Base-by-base conservation (phyloP, 2,329 filamentous ascomycete genomes). In the Juglanconis sp. region DNA sequence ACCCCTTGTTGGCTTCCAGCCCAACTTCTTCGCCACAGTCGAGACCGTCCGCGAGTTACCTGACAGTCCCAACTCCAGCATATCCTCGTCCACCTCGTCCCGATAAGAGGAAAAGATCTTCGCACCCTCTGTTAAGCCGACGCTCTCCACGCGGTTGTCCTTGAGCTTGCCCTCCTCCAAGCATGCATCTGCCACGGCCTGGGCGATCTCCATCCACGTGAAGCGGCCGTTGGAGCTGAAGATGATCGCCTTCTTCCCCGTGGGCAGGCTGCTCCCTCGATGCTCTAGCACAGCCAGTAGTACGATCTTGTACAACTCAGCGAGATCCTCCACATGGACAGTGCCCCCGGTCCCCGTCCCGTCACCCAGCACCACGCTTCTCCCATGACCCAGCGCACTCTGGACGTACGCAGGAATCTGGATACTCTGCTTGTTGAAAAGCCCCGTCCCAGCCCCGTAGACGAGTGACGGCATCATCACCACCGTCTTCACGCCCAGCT, bases 381-480 rank as follows among this genome's bases (percentile, higher is more conserved):
- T 42, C 15, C 59, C 55, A 5, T 52, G 13, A 1, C 32, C 30
- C 40, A 54, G 4, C 34, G 48, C 50, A 31, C 42, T 52, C 35
- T 13, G 54, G 10, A 61, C 17, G 15, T 47, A 46, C 4, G 52
- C 6, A 13, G 76, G 75, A n/a, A 80, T 70, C 63, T 81, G 75
- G 31, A 76, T 71, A n/a, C 74, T 74, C 1, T 64, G 61, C 10
- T 63, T 69, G 46, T 80, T 76, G 65, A 79, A 80, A 0, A 72
- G 65, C 1, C 79, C 79, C 1, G 69, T 72, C 7, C 79, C 78
- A 0, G 64, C 59, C 30, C 81, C 81, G 65, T 77, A 84, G 51
- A 84, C 79, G 3, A 74, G 73, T 0, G 78, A 78, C 1, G 73
- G 70, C 73, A 79, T 79, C 52, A 83, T 70, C 48, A 81, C 72